Evolutionary conservation across 805 yeast species (phyloP).

Genomic region (Kuraishia floccosa): DNA sequence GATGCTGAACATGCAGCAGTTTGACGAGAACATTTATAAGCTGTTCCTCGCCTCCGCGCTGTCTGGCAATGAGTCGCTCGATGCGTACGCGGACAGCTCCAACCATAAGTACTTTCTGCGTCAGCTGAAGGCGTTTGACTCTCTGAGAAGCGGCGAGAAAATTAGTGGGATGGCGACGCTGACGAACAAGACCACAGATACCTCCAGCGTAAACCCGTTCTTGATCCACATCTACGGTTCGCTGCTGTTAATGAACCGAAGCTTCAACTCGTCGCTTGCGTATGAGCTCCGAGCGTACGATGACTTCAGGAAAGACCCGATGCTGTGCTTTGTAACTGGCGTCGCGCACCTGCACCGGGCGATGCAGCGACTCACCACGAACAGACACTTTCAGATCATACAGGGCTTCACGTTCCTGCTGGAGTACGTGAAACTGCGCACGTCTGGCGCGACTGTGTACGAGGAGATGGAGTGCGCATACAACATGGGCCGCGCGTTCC

Average conservation of each 20-base stretch:
- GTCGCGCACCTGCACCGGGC: constrained; percentile 81
- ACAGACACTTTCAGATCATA: constrained; percentile 77
- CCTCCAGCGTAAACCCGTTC: constrained; percentile 50
- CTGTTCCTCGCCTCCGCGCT: constrained; percentile 58
- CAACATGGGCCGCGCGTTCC: constrained; percentile 79
- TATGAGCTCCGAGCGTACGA: constrained; percentile 65
- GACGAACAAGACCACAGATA: constrained; percentile 36
- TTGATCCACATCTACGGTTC: constrained; percentile 61
- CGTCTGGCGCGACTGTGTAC: constrained; percentile 19
- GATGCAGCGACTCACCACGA: constrained; percentile 78
- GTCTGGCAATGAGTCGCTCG: constrained; percentile 47
- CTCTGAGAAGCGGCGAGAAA: constrained; percentile 38
- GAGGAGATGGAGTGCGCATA: constrained; percentile 72
- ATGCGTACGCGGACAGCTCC: constrained; percentile 60
- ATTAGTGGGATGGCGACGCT: constrained; percentile 77
- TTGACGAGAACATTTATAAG: constrained; percentile 56
- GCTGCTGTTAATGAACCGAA: constrained; percentile 68
- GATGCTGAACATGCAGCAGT: constrained; percentile 60
- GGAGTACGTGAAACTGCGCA: constrained; percentile 55
- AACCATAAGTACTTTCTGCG: constrained; percentile 86
- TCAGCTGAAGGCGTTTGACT: constrained; percentile 83
- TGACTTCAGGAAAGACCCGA: constrained; percentile 63
- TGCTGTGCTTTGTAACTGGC: constrained; percentile 65
- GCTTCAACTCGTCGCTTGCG: constrained; percentile 73
- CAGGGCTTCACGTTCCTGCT: constrained; percentile 75